Evolutionary conservation across 139 green algal species (phyloP).

Genomic region (Eudorina sp.): DNA sequence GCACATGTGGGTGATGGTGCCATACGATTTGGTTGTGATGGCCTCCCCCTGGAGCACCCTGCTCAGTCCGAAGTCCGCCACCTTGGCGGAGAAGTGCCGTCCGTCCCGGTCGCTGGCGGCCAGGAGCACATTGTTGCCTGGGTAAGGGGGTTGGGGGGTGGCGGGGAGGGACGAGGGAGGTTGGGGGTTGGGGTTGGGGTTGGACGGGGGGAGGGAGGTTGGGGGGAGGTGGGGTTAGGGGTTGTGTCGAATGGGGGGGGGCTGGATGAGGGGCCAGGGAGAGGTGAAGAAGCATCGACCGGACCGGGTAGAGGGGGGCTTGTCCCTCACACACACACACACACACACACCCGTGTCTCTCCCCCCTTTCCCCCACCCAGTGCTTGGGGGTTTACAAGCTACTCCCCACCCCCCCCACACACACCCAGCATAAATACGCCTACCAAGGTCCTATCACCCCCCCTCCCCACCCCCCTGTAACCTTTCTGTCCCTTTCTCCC

Average conservation of each 20-base stretch:
- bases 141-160: not conserved
- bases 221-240: too few species aligned
- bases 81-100: slow-evolving; percentile 70
- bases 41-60: slow-evolving; percentile 62
- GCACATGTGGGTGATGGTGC: slow-evolving; percentile 78
- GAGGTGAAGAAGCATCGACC: too few species aligned
- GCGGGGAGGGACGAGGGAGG: not conserved
- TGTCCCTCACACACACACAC: not conserved
- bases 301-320: too few species aligned
- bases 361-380: too few species aligned
- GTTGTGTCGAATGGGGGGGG: too few species aligned
- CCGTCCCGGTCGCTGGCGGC: slow-evolving; percentile 46
- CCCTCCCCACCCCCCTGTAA: not conserved
- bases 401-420: too few species aligned
- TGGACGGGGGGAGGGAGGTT: too few species aligned
- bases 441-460: too few species aligned
- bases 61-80: slow-evolving; percentile 77
- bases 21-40: slow-evolving; percentile 63
- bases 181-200: not conserved
- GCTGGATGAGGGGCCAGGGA: not conserved
- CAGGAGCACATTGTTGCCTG: slow-evolving; percentile 72
- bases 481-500: not conserved
- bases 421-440: too few species aligned
- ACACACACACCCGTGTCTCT: not conserved
- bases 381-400: too few species aligned